Percentiles rank a stretch among this genome's conserved stretches.
phyloP scores from a whole-genome alignment of 495 filamentous ascomycete species.

The Lophiostoma macrostomum region DNA sequence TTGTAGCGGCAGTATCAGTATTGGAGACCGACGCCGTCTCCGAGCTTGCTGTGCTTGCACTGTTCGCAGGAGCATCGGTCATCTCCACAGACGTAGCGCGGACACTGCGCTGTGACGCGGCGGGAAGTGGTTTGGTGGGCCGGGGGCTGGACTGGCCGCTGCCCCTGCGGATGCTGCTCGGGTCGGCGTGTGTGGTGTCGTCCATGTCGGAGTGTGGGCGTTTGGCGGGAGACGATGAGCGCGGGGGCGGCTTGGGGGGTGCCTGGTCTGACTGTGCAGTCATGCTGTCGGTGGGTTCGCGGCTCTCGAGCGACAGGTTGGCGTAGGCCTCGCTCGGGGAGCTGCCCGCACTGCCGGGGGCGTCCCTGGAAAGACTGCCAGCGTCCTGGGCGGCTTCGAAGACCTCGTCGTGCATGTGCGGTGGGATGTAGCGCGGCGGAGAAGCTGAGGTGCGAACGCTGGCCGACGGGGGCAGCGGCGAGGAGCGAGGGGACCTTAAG shows the following conservation, averaged over 20 bases:
- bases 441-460: slow-evolving; percentile 42
- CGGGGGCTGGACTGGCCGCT: slow-evolving; percentile 20
- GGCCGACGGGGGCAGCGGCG: slow-evolving; percentile 30
- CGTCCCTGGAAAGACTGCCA: slow-evolving; percentile 28
- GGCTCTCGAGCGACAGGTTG: slow-evolving; percentile 64
- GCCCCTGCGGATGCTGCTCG: slow-evolving; percentile 3
- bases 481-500: slow-evolving; percentile 30
- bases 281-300: slow-evolving; percentile 50
- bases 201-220: slow-evolving; percentile 53
- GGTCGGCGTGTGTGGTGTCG: slow-evolving; percentile 39
- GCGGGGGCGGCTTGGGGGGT: slow-evolving; percentile 25
- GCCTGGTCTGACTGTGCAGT: slow-evolving; percentile 19
- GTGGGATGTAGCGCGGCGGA: slow-evolving; percentile 55
- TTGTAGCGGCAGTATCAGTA: slow-evolving; percentile 26
- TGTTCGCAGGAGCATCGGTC: slow-evolving; percentile 20
- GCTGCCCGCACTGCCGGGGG: slow-evolving; percentile 55
- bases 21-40: slow-evolving; percentile 25
- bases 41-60: slow-evolving; percentile 16
- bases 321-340: slow-evolving; percentile 72
- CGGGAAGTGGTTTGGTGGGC: slow-evolving; percentile 10
- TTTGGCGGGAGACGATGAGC: slow-evolving; percentile 55
- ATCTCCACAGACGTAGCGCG: slow-evolving; percentile 33
- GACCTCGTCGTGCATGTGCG: slow-evolving; percentile 61
- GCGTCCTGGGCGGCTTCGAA: slow-evolving; percentile 42
- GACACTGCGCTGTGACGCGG: slow-evolving; percentile 3